phyloP scores from a whole-genome alignment of 1,139 yeast species.

The Pneumocystis carinii region DNA sequence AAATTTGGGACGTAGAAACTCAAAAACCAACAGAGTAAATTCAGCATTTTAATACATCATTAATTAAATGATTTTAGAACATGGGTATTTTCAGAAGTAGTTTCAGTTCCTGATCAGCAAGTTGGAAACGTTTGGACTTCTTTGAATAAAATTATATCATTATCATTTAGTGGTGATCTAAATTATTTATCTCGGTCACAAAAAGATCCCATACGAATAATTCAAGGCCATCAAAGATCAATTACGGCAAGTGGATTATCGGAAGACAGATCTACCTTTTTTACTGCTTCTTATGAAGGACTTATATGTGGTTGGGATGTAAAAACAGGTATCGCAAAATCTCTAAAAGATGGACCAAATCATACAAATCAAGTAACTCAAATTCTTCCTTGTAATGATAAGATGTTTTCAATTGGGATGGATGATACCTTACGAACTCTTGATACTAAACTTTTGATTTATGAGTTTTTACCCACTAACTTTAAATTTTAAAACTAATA shows the following conservation, averaged over 20 bases:
- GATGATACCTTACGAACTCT: constrained; percentile 59
- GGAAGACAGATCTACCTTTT: constrained; percentile 23
- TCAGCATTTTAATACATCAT: not conserved
- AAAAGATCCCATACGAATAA: constrained; percentile 29
- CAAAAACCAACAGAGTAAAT: constrained; percentile 14
- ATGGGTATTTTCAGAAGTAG: constrained; percentile 20
- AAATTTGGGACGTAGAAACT: constrained; percentile 34
- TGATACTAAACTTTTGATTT: constrained; percentile 19
- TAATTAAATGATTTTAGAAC: constrained; percentile 9
- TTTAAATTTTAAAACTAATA: not conserved
- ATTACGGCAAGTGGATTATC: constrained; percentile 42
- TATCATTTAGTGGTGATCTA: constrained; percentile 60
- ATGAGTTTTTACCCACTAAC: not conserved
- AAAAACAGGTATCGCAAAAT: constrained; percentile 25
- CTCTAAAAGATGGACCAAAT: constrained; percentile 25
- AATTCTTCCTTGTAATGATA: constrained; percentile 17
- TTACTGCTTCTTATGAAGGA: constrained; percentile 81
- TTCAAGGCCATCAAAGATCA: constrained; percentile 71
- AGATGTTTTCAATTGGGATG: constrained; percentile 58
- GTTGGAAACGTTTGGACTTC: constrained; percentile 64
- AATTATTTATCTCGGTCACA: constrained; percentile 37
- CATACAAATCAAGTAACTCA: constrained; percentile 50
- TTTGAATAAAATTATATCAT: constrained; percentile 41
- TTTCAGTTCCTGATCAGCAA: constrained; percentile 45
- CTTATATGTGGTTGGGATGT: constrained; percentile 44